These are phyloP conservation scores for Hypoxylon sp. DNA, from an alignment of 2,329 filamentous ascomycete species.

Conservation along the genomic window DNA sequence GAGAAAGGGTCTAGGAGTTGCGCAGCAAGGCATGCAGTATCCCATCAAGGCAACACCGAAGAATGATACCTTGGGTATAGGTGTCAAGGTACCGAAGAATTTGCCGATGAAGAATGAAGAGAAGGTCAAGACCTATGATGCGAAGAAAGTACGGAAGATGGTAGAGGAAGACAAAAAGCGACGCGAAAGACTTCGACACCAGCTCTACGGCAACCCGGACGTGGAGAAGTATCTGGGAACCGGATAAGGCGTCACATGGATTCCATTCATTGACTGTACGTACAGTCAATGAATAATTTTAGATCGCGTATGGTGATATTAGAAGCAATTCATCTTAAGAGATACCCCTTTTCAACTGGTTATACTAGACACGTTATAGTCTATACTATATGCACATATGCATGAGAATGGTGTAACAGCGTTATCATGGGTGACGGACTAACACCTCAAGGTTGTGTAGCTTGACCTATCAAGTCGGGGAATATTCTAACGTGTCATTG, in stretches of 20 bases:
- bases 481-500: background rate
- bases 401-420: background rate
- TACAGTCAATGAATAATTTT: too few relatives aligned
- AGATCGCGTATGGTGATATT: too few relatives aligned
- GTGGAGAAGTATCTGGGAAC: slow-evolving; percentile 75
- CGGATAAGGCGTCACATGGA: slow-evolving; percentile 28
- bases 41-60: slow-evolving; percentile 79
- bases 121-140: slow-evolving; percentile 64
- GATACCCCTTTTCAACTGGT: slow-evolving; percentile 25
- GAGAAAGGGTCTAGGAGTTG: slow-evolving; percentile 73
- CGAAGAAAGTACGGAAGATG: slow-evolving; percentile 72
- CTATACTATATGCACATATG: too few relatives aligned
- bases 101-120: slow-evolving; percentile 52
- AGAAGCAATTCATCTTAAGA: slow-evolving; percentile 12
- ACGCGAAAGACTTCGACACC: slow-evolving; percentile 68
- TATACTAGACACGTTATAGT: background rate
- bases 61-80: slow-evolving; percentile 77
- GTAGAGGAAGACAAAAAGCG: slow-evolving; percentile 69
- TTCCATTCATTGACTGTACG: background rate
- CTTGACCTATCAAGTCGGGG: background rate
- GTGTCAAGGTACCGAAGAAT: slow-evolving; percentile 57
- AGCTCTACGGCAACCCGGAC: slow-evolving; percentile 80
- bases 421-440: background rate
- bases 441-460: background rate
- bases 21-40: slow-evolving; percentile 75